These are phyloP conservation scores for Multifurca ochricompacta DNA, from an alignment of 768 basidiomycete species.

Conservation along the genomic window DNA sequence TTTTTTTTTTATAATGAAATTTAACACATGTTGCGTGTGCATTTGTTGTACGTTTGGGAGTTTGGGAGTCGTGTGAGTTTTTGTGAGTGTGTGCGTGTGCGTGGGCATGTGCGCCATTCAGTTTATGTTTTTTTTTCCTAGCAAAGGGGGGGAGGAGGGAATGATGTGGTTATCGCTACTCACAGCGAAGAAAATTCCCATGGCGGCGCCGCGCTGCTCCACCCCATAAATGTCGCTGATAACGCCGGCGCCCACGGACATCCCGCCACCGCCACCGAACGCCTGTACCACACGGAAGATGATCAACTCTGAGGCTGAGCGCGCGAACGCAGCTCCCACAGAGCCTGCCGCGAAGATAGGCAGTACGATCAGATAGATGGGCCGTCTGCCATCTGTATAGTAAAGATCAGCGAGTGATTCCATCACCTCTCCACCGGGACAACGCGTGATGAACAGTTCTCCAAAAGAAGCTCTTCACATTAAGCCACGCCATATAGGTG, in stretches of 20 bases:
- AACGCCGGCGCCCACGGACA: slow-evolving; percentile 50
- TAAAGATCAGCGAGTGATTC: background rate
- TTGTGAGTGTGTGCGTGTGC: no score
- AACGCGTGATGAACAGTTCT: no score
- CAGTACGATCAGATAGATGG: slow-evolving; percentile 49
- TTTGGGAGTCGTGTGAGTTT: no score
- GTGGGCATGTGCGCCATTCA: no score
- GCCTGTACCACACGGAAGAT: slow-evolving; percentile 60
- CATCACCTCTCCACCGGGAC: background rate
- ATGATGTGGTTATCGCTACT: slow-evolving; percentile 4
- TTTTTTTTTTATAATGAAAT: no score
- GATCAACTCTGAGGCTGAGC: slow-evolving; percentile 40
- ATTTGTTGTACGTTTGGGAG: no score
- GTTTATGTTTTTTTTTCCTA: no score
- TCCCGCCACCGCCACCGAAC: slow-evolving; percentile 49
- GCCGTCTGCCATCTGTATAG: slow-evolving; percentile 55
- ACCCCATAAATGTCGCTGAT: slow-evolving; percentile 61
- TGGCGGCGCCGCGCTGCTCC: slow-evolving; percentile 52
- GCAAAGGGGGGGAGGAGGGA: no score
- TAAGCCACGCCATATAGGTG: background rate
- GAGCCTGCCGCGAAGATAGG: slow-evolving; percentile 55
- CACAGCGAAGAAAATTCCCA: slow-evolving; percentile 53
- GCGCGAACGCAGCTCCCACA: slow-evolving; percentile 47
- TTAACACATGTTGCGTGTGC: no score
- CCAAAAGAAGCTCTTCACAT: no score